Evolutionary conservation across 768 basidiomycete genomes (phyloP), one percentile per base, ranked within the genome.

Genomic region (Calvatia gigantea): DNA sequence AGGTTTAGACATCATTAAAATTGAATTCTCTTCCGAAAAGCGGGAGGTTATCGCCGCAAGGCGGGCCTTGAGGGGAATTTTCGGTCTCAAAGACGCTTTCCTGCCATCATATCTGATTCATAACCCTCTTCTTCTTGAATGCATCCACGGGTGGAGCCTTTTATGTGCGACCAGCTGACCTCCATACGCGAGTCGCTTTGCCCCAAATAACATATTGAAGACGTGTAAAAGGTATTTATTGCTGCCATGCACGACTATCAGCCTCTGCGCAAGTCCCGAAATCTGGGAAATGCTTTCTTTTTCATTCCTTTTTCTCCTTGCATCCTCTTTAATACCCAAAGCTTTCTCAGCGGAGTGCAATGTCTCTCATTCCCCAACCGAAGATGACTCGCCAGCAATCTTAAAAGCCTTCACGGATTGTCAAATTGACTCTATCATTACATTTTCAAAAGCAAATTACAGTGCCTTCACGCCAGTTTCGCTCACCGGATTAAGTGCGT

Each of bases 401-500:
- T 58, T 75, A 35, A 57, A 64, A 21, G 70, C 71, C 8, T 73
- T 76, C 61, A 63, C 63, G 33, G 62, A 70, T 23, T 76, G 75
- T 58, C 62, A 66, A 17, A 59, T 59, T 19, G 62, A 74, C 59
- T 67, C 69, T 1, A 51, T 66, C 23, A 72, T 76, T 58, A 69
- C 65, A 15, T 76, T 76, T 53, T 43, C 58, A 43, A 58, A 62
- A 43, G 64, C 64, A 25, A 73, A 72, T 54, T 76, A 75, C 52
- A 73, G 68, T 51, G 69, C 69, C 0, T 67, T 65, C 54, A 75
- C 72, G 7, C 75, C 72, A 3, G 59, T 75, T 28, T 66, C 71
- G 5, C 63, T 73, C 15, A 61, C 66, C 14, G 65, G 61, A 23
- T 64, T 74, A 17, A 60, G 73, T 73, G 57, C 47, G 65, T 61